Conservation (phyloP, 306 rosid species). For the Gastrolobium bilobum region DNA sequence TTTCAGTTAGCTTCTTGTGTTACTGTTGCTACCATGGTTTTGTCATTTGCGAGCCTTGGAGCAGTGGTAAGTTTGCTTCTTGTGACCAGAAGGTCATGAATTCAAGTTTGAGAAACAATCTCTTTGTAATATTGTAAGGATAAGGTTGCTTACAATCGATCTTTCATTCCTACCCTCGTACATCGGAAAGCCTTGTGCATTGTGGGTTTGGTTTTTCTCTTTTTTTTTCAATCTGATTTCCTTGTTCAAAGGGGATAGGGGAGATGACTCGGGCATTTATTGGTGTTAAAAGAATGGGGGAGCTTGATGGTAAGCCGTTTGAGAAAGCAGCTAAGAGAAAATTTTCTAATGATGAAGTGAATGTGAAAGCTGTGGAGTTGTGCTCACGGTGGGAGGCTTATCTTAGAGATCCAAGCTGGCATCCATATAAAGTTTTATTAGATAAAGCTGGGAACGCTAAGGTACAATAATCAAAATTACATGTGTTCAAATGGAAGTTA, state of each 20-base stretch:
- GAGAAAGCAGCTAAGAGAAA: conserved; percentile 51
- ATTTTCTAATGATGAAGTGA: conserved; percentile 48
- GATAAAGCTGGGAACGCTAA: conserved; percentile 48
- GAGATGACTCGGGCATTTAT: conserved; percentile 45
- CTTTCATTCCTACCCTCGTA: too few relatives aligned
- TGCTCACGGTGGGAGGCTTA: conserved; percentile 71
- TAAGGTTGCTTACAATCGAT: too few relatives aligned
- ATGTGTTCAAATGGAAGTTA: background rate
- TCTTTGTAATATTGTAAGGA: too few relatives aligned
- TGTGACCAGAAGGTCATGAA: too few relatives aligned
- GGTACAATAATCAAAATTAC: conserved; percentile 43
- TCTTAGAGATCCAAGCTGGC: conserved; percentile 82
- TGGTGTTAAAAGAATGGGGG: conserved; percentile 58
- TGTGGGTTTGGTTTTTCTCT: too few relatives aligned
- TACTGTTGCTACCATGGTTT: background rate
- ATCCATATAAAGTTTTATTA: conserved; percentile 68
- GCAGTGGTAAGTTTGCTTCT: too few relatives aligned
- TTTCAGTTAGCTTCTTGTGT: conserved; percentile 22
- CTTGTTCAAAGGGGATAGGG: conserved; percentile 55
- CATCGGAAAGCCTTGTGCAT: too few relatives aligned
- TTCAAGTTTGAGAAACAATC: too few relatives aligned
- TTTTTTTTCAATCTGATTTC: conserved; percentile 17
- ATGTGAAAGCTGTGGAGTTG: conserved; percentile 51
- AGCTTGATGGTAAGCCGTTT: conserved; percentile 66
- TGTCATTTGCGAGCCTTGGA: too few relatives aligned